These are phyloP conservation scores for Gossypium arboreum DNA, from an alignment of 345 rosid genomes.

Conservation along the genomic window DNA sequence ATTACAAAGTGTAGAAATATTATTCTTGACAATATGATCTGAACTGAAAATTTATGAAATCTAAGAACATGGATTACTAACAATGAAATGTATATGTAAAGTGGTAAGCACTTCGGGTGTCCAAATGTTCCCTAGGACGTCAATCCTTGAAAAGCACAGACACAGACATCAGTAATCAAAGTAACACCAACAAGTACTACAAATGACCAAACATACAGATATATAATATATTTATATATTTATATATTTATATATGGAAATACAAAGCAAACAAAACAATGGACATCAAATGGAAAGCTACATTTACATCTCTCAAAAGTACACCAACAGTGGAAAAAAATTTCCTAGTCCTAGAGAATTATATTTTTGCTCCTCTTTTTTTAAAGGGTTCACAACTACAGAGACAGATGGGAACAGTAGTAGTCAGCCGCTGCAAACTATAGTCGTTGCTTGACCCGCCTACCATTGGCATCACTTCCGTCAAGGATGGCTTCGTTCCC, in stretches of 20 bases:
- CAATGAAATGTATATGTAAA: neutral
- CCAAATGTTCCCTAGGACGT: neutral
- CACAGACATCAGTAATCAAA: neutral
- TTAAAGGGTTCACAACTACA: too few relatives aligned
- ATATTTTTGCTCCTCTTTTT: neutral
- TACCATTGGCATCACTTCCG: conserved; percentile 48
- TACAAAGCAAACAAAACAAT: conserved; percentile 9
- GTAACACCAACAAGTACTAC: neutral
- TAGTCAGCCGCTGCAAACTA: conserved; percentile 8
- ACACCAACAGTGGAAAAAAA: conserved; percentile 16
- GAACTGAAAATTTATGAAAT: too few relatives aligned
- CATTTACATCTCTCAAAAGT: conserved; percentile 33
- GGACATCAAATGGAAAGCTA: too few relatives aligned
- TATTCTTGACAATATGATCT: too few relatives aligned
- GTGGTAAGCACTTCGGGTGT: neutral
- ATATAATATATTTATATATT: too few relatives aligned
- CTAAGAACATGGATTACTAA: neutral
- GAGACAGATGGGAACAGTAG: conserved; percentile 12
- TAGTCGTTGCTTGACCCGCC: conserved; percentile 63
- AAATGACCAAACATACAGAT: neutral
- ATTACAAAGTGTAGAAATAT: too few relatives aligned
- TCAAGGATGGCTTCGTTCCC: conserved; percentile 27
- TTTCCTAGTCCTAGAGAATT: conserved; percentile 28
- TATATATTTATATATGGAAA: neutral
- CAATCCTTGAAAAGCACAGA: too few relatives aligned